Base-by-base conservation (phyloP, 2,329 filamentous ascomycete species). In the Emmonsiellopsis sp. region DNA sequence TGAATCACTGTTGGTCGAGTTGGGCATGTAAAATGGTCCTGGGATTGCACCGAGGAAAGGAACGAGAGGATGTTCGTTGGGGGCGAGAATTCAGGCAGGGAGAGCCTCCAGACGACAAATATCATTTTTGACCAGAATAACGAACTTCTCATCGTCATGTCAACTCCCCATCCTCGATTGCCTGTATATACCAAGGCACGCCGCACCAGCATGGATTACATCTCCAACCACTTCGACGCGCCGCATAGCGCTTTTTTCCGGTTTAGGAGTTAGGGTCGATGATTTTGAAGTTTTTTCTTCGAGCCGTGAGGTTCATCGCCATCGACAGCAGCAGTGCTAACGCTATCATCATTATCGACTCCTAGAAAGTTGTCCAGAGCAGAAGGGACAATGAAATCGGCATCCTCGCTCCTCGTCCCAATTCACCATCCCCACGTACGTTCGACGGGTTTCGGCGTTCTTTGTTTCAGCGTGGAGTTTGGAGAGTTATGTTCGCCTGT, bases 1-100 rank as follows among this genome's bases (percentile, higher is more conserved):
- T 2, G 40, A 50, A 15, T 43, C 30, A 5, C 50, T 63, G 45
- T 41, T 62, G 45, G 47, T 43, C 13, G 59, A 61, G 16, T 46
- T 63, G 10, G 54, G 60, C 30, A 44, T n/a, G 32, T 57, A 43
- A 35, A 15, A 43, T 10, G 31, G 37, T 7, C 15, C n/a, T 11
- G n/a, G 20, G n/a, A 30, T n/a, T 49, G 13, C 20, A 40, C 10
- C 35, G 34, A 31, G 35, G 20, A 15, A n/a, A 40, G 11, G 16
- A 35, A 40, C 9, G 11, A 38, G 20, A 9, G 32, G 32, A 48
- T 35, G 15, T 37, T 37, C 15, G 26, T 26, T 26, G 20, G 20
- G 20, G 20, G 20, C 20, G 20, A 26, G 20, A 26, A 26, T 26
- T 26, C 31, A 37, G 16, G 10, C 6, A 30, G 2, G 7, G 5